Percentiles rank a stretch among this genome's conserved stretches.
phyloP scores from a whole-genome alignment of 2,329 filamentous ascomycete genomes.

The Bimuria novae-zelandiae region DNA sequence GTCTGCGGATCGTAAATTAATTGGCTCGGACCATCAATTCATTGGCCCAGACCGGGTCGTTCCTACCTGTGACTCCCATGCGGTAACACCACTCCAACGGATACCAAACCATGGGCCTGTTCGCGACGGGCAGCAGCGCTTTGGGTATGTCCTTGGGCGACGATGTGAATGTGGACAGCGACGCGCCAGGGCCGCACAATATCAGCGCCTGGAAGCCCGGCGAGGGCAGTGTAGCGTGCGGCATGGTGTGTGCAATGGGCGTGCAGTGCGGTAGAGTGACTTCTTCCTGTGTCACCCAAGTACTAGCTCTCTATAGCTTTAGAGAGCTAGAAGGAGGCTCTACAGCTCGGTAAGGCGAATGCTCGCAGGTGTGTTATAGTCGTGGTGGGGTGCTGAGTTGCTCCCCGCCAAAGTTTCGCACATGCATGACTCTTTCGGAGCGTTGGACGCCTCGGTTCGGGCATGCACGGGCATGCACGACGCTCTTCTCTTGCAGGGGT shows the following conservation, averaged over 20 bases:
- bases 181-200: constrained; percentile 80
- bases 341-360: neutral
- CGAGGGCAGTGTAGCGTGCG: constrained; percentile 74
- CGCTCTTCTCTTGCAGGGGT: no score
- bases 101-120: constrained; percentile 89
- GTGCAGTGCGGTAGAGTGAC: no score
- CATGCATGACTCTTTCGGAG: constrained; percentile 14
- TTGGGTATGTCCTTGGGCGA: constrained; percentile 81
- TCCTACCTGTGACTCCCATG: constrained; percentile 74
- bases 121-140: constrained; percentile 79
- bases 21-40: neutral
- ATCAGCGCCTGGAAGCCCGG: constrained; percentile 83
- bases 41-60: neutral
- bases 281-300: neutral
- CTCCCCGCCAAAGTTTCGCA: constrained; percentile 24
- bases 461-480: constrained; percentile 6
- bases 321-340: neutral
- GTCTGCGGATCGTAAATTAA: constrained; percentile 39
- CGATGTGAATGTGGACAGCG: constrained; percentile 80
- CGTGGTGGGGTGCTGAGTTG: neutral
- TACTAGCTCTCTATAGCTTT: neutral
- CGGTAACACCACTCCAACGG: constrained; percentile 84
- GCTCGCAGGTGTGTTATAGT: neutral
- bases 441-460: constrained; percentile 6
- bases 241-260: constrained; percentile 66